Conservation (phyloP, 768 basidiomycete species). For the Pulveroboletus sp. region DNA sequence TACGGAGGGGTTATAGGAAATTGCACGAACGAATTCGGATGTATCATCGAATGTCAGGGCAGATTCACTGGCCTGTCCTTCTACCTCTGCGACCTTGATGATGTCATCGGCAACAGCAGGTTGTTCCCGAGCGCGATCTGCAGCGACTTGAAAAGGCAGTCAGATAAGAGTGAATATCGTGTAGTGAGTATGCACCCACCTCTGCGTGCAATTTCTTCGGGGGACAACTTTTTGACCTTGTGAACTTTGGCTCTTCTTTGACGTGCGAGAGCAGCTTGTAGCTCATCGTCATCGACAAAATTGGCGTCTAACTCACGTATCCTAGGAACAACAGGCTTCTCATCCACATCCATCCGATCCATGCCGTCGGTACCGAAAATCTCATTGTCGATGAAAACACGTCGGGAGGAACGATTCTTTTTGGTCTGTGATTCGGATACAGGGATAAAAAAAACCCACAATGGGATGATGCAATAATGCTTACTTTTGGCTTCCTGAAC, state of each 20-base stretch:
- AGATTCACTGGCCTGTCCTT: slow-evolving; percentile 31
- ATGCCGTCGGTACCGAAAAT: slow-evolving; percentile 9
- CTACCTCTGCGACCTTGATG: slow-evolving; percentile 46
- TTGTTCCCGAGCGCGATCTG: slow-evolving; percentile 54
- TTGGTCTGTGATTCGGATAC: slow-evolving; percentile 56
- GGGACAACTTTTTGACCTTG: slow-evolving; percentile 68
- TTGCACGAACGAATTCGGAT: slow-evolving; percentile 90
- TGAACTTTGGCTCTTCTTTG: slow-evolving; percentile 77
- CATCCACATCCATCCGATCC: slow-evolving; percentile 73
- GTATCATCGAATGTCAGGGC: slow-evolving; percentile 93
- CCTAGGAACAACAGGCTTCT: slow-evolving; percentile 61
- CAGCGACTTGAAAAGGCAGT: slow-evolving; percentile 48
- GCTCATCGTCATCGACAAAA: slow-evolving; percentile 97
- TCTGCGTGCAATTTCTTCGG: slow-evolving; percentile 77
- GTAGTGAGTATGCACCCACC: slow-evolving; percentile 42
- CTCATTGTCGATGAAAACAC: slow-evolving; percentile 45
- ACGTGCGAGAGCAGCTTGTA: slow-evolving; percentile 87
- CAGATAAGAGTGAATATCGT: not conserved
- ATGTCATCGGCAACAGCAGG: slow-evolving; percentile 34
- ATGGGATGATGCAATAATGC: slow-evolving; percentile 4
- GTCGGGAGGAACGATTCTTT: slow-evolving; percentile 81
- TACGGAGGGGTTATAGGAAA: slow-evolving; percentile 58
- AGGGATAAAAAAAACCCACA: not conserved
- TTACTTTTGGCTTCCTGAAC: slow-evolving; percentile 91
- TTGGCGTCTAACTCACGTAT: slow-evolving; percentile 76